Evolutionary conservation across 768 basidiomycete species (phyloP).

Genomic region (Panellus pusillus): DNA sequence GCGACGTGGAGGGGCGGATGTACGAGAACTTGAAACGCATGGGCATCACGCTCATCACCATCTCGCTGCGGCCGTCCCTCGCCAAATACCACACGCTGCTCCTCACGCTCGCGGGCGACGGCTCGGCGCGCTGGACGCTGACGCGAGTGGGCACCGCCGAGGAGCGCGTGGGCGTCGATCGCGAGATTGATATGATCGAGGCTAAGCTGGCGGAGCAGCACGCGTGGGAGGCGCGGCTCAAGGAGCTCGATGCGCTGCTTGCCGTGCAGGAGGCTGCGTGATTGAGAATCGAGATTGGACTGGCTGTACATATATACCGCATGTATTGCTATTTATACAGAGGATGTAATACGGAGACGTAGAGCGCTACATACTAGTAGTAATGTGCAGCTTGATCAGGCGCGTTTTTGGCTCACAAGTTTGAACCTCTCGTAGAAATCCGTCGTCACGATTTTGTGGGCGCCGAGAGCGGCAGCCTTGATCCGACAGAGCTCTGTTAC

Average conservation of each 20-base stretch:
- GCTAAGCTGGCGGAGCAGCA: conserved; percentile 68
- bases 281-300: background rate
- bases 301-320: too few relatives aligned
- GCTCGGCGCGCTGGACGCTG: conserved; percentile 69
- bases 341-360: background rate
- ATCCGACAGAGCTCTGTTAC: conserved; percentile 43
- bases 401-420: background rate
- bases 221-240: conserved; percentile 68
- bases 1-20: conserved; percentile 95
- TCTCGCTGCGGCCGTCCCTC: conserved; percentile 60
- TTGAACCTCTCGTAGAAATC: conserved; percentile 45
- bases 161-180: conserved; percentile 71
- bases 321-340: too few relatives aligned
- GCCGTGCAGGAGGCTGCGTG: conserved; percentile 38
- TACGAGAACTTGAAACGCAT: conserved; percentile 89
- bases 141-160: conserved; percentile 70
- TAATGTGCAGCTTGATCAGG: too few relatives aligned
- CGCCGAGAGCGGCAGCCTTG: conserved; percentile 44
- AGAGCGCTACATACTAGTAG: too few relatives aligned
- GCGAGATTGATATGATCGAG: conserved; percentile 71
- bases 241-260: conserved; percentile 61
- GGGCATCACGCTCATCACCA: conserved; percentile 82
- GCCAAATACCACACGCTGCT: conserved; percentile 89
- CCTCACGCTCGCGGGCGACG: conserved; percentile 75
- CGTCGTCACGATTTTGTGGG: conserved; percentile 38